phyloP scores from a whole-genome alignment of 257 asterid species.

The Solanum corneliomulleri region DNA sequence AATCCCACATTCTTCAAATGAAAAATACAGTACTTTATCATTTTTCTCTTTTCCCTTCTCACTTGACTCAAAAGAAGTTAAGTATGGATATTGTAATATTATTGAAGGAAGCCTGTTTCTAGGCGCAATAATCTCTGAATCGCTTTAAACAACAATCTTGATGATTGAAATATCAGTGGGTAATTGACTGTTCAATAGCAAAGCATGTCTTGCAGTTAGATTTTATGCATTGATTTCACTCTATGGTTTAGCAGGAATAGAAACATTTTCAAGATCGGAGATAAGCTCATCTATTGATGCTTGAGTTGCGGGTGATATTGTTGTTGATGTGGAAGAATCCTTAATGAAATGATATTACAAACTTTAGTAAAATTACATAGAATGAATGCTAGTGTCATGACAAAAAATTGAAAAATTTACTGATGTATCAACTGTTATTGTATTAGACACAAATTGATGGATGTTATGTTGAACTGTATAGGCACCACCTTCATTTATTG shows the following conservation, averaged over 20 bases:
- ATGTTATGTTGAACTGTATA: too few species aligned
- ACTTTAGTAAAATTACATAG: too few species aligned
- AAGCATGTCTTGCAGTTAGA: neutral
- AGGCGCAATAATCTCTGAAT: neutral
- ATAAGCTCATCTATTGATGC: too few species aligned
- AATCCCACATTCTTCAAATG: too few species aligned
- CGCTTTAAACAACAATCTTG: neutral
- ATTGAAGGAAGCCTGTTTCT: neutral
- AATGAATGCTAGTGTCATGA: too few species aligned
- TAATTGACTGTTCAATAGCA: neutral
- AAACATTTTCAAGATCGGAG: too few species aligned
- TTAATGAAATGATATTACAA: neutral
- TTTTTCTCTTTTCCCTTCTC: neutral
- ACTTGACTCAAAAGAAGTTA: neutral
- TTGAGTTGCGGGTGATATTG: neutral
- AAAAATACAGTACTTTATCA: too few species aligned
- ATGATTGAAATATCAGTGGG: neutral
- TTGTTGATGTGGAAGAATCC: neutral
- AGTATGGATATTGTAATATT: neutral
- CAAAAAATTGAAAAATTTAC: too few species aligned
- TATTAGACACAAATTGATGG: too few species aligned
- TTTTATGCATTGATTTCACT: rapidly evolving
- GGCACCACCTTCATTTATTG: too few species aligned
- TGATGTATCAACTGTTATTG: too few species aligned
- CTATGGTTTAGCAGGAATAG: neutral